phyloP scores from a whole-genome alignment of 768 basidiomycete genomes.

The Mycena rosella region DNA sequence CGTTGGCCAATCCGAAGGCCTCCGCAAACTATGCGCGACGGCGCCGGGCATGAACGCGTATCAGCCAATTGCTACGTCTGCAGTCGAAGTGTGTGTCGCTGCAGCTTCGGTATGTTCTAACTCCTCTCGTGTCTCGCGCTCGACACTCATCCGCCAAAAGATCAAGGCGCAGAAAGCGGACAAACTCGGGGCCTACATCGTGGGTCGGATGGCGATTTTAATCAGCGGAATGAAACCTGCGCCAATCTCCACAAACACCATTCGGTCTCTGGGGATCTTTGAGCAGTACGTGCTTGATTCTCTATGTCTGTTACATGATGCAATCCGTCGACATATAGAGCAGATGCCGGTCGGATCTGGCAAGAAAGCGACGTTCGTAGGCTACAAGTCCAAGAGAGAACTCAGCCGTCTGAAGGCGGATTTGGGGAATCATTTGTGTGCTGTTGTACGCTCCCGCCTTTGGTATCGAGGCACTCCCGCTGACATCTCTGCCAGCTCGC shows the following conservation, averaged over 20 bases:
- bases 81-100: not conserved
- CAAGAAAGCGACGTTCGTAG: too few relatives aligned
- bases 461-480: too few relatives aligned
- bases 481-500: too few relatives aligned
- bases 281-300: conserved; percentile 1
- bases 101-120: not conserved
- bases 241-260: not conserved
- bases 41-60: not conserved
- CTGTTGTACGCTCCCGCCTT: too few relatives aligned
- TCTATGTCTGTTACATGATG: too few relatives aligned
- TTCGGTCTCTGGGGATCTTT: not conserved
- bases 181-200: not conserved
- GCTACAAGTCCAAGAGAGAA: too few relatives aligned
- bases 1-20: not conserved
- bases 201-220: not conserved
- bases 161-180: not conserved
- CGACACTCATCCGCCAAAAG: not conserved
- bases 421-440: too few relatives aligned
- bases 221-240: not conserved
- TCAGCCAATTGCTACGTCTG: not conserved
- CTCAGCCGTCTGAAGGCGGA: too few relatives aligned
- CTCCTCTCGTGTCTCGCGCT: not conserved
- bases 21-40: not conserved
- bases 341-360: too few relatives aligned
- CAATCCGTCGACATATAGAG: too few relatives aligned